A percentile compares a stretch with the other conserved stretches of the same genome.
phyloP scores from a whole-genome alignment of 2,329 filamentous ascomycete genomes.

The Aspergillus sp. region DNA sequence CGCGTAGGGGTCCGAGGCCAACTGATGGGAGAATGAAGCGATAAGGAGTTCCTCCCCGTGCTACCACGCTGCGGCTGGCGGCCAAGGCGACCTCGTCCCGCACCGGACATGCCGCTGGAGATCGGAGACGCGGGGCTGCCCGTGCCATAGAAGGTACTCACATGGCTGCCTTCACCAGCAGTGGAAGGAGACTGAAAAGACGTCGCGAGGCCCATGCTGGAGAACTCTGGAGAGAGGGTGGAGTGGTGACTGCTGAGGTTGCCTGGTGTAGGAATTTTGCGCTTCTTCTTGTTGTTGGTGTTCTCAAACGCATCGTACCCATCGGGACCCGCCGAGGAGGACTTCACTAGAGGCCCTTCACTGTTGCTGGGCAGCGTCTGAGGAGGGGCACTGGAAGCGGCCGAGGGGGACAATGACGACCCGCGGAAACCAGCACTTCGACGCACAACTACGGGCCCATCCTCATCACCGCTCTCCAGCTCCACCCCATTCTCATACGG shows the following conservation, averaged over 20 bases:
- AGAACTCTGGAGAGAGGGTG: constrained; percentile 63
- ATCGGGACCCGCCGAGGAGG: constrained; percentile 73
- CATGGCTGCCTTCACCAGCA: constrained; percentile 47
- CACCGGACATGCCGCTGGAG: constrained; percentile 75
- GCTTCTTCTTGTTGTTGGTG: constrained; percentile 98
- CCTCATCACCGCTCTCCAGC: constrained; percentile 64
- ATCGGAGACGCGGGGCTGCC: constrained; percentile 56
- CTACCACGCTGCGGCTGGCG: constrained; percentile 52
- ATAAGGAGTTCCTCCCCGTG: constrained; percentile 63
- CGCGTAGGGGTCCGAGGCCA: constrained; percentile 56
- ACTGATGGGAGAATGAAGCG: constrained; percentile 59
- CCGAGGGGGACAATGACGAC: constrained; percentile 37
- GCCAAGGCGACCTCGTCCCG: constrained; percentile 82
- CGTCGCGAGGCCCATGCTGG: constrained; percentile 61
- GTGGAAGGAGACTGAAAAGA: constrained; percentile 49
- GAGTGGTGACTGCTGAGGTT: constrained; percentile 64
- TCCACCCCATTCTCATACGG: constrained; percentile 58
- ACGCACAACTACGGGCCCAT: constrained; percentile 46
- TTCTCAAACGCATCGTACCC: constrained; percentile 98
- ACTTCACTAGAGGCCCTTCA: constrained; percentile 43
- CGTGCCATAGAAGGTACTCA: constrained; percentile 59
- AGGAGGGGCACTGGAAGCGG: constrained; percentile 29
- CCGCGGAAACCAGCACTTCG: constrained; percentile 45
- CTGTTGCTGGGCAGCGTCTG: constrained; percentile 30
- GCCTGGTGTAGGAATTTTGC: constrained; percentile 91